A percentile compares a stretch with the other conserved stretches of the same genome.
These are phyloP conservation scores for Scleroderma bovista DNA, from an alignment of 768 basidiomycete genomes.

Conservation along the genomic window DNA sequence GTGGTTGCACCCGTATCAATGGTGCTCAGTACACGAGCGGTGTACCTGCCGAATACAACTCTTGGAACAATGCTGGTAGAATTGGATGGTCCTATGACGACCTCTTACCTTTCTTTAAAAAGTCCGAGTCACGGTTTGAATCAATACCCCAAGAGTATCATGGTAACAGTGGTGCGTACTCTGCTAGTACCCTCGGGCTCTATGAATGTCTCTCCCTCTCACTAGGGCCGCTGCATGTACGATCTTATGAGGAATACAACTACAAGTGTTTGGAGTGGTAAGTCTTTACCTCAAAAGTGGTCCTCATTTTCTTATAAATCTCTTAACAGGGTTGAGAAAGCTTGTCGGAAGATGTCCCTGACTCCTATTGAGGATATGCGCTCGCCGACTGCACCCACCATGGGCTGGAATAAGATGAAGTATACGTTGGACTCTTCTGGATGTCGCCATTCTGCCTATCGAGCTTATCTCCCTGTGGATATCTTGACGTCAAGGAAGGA, in stretches of 20 bases:
- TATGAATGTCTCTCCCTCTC: not conserved
- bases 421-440: constrained; percentile 1
- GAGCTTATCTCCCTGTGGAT: constrained; percentile 10
- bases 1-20: constrained; percentile 44
- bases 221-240: not conserved
- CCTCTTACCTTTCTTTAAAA: constrained; percentile 29
- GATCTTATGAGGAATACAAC: constrained; percentile 1
- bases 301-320: not conserved
- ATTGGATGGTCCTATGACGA: constrained; percentile 33
- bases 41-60: constrained; percentile 26
- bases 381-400: not conserved
- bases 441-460: constrained; percentile 10
- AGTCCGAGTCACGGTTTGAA: constrained; percentile 23
- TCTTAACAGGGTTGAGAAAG: not conserved
- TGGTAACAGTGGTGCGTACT: not conserved
- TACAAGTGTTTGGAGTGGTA: constrained; percentile 1
- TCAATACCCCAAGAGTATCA: not conserved
- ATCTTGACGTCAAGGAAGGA: constrained; percentile 1
- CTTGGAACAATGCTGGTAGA: constrained; percentile 24
- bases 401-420: constrained; percentile 2
- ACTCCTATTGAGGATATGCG: constrained; percentile 2
- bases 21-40: constrained; percentile 31
- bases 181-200: too few species aligned
- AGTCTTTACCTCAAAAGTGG: not conserved
- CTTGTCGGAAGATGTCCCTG: not conserved